Base-by-base conservation (phyloP, 345 rosid genomes). In the Populus tremula region DNA sequence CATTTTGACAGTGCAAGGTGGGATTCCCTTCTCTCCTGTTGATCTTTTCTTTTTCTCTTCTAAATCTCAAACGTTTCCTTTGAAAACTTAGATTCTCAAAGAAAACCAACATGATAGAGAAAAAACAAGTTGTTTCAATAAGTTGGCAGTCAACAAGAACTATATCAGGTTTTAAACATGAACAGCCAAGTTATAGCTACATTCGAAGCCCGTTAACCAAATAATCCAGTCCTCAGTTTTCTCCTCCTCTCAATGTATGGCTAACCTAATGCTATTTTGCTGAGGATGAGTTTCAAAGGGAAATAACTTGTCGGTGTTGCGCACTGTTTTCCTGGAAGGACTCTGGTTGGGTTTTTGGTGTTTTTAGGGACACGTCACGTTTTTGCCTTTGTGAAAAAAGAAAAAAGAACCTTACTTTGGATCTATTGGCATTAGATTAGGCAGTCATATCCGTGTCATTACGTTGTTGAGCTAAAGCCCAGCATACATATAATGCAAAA, bases 221-320 rank as follows among this genome's bases (percentile, higher is more conserved):
- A 5, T 21, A 5, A 7, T 21, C 2, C 0, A 54, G 25, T 21
- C 23, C 61, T 21, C n/a, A 54, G 4, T 47, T 47, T 47, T 47
- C 50, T 5, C 50, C 18, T 47, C 50, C 2, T 0, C 61, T 2
- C 2, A 0, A 47, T 21, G 11, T 2, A 21, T 21, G 11, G 62
- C 25, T 21, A n/a, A 54, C 62, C 10, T 8, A 1, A 21, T 54
- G 62, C 23, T 54, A 8, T 54, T 21, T 21, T 21, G 5, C 4
- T n/a, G 62, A 8, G 27, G 62, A 56, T 56, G 27, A 56, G 12
- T 56, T 8, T 56, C 10, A 23, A 56, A 8, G 62, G 62, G 13
- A 73, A 62, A 63, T 43, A 74, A 43, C 29, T 41, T 77, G 75
- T 77, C 69, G 70, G 75, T 61, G 79, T 5, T 27, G 53, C 56